Percentiles rank a stretch among this genome's conserved stretches.
These are phyloP conservation scores for Chaetomium strumarium DNA, from an alignment of 2,329 filamentous ascomycete species.

Conservation along the genomic window DNA sequence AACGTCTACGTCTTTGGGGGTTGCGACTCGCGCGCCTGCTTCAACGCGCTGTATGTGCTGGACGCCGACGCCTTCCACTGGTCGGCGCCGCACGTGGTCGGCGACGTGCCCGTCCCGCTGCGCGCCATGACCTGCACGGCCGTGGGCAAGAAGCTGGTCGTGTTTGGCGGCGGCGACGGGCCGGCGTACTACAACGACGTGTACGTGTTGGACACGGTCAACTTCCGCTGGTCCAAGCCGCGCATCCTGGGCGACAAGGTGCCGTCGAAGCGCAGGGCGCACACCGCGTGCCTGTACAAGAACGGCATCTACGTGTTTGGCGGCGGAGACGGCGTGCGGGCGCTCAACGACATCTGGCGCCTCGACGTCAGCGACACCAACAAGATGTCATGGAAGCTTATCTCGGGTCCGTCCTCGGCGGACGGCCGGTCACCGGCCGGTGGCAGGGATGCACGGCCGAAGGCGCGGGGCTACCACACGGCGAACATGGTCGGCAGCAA, in stretches of 20 bases:
- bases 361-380: slow-evolving; percentile 60
- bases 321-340: slow-evolving; percentile 63
- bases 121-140: slow-evolving; percentile 68
- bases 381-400: slow-evolving; percentile 64
- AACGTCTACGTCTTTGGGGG: slow-evolving; percentile 65
- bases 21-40: slow-evolving; percentile 60
- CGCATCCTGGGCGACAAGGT: slow-evolving; percentile 51
- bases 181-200: slow-evolving; percentile 68
- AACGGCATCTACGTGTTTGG: slow-evolving; percentile 69
- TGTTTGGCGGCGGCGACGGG: slow-evolving; percentile 65
- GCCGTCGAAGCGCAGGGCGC: slow-evolving; percentile 58
- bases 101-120: slow-evolving; percentile 58
- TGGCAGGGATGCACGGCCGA: slow-evolving; percentile 39
- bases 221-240: slow-evolving; percentile 60
- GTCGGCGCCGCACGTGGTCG: slow-evolving; percentile 58
- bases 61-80: slow-evolving; percentile 67
- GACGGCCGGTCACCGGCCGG: slow-evolving; percentile 10
- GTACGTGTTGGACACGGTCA: slow-evolving; percentile 65
- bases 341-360: slow-evolving; percentile 67
- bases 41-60: slow-evolving; percentile 63
- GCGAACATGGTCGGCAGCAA: slow-evolving; percentile 69
- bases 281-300: slow-evolving; percentile 66
- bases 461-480: slow-evolving; percentile 64
- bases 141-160: slow-evolving; percentile 62
- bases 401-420: slow-evolving; percentile 39